These are phyloP conservation scores for Penicillium hesseltinei DNA, from an alignment of 2,329 filamentous ascomycete species.

Conservation along the genomic window DNA sequence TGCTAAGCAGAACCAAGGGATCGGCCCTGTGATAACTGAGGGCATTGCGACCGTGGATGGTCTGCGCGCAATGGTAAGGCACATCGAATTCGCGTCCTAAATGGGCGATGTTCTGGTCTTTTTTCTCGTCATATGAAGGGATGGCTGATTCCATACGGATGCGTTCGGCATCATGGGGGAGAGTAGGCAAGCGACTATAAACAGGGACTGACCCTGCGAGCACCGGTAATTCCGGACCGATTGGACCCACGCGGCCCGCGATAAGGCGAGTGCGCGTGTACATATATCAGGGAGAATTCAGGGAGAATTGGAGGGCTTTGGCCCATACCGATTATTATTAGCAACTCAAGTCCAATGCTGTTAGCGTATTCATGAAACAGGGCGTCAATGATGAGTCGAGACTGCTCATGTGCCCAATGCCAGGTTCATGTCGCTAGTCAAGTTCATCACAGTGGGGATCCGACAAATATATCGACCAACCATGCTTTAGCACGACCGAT, in stretches of 20 bases:
- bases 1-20: too few relatives aligned
- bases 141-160: not conserved
- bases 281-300: not conserved
- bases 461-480: not conserved
- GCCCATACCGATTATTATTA: not conserved
- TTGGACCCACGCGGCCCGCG: not conserved
- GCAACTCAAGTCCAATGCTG: not conserved
- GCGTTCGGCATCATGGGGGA: not conserved
- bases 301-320: not conserved
- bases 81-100: not conserved
- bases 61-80: not conserved
- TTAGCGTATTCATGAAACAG: not conserved
- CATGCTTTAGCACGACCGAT: not conserved
- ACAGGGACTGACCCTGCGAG: not conserved
- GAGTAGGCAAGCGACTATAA: not conserved
- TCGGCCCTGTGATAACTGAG: too few relatives aligned
- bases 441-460: not conserved
- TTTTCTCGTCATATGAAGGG: not conserved
- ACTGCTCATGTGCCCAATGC: not conserved
- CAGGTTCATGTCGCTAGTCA: not conserved
- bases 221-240: not conserved
- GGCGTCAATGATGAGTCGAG: not conserved
- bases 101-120: not conserved
- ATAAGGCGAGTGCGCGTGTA: not conserved
- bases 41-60: too few relatives aligned